Evolutionary conservation across 352 stramenopile genomes (phyloP), one percentile per base, ranked within the genome.

Genomic region (Phytophthora pluvialis): DNA sequence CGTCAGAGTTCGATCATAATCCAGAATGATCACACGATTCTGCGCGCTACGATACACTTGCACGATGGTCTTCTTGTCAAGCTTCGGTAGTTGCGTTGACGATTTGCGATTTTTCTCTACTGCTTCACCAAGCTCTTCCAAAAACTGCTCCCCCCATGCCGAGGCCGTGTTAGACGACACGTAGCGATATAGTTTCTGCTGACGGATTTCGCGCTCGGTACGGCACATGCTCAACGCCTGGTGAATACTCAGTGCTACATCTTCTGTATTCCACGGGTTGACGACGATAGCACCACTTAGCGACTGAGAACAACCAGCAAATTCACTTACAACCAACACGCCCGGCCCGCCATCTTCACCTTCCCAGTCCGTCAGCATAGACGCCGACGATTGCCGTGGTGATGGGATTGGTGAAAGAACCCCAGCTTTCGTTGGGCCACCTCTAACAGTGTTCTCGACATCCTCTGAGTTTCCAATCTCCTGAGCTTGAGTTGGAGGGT

Each of bases 161-260:
- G 84, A 86, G 15, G 90, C 88, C 16, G 88, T 97, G 63, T 97
- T 93, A 1, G 82, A 84, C 28, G 80, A 89, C 9, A 97, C 90
- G 49, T 97, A 97, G 1, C 89, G 83, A 54, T 94, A 95, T 7
- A 97, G 71, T 65, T 97, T 97, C 42, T 95, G 86, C 58, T 96
- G 89, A 7, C 88, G 83, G n/a, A 97, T 82, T 49, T 96, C 86
- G 1, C 88, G 77, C 65, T 96, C 88, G 2, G 87, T 88, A 10
- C 86, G 84, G 35, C 74, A 90, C 78, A 97, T 91, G 13, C 84
- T 86, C 32, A 97, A 77, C 13, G 89, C 86, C 67, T 95, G 80
- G 50, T 96, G 78, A 42, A 97, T 88, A 40, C 81, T 89, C 29
- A 86, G 46, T 15, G 87, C 88, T 16, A 97, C 58, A 52, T 97